These are phyloP conservation scores for Pseudoscleropodium purum DNA, from an alignment of 225 moss, liverwort and hornwort genomes.

Conservation along the genomic window DNA sequence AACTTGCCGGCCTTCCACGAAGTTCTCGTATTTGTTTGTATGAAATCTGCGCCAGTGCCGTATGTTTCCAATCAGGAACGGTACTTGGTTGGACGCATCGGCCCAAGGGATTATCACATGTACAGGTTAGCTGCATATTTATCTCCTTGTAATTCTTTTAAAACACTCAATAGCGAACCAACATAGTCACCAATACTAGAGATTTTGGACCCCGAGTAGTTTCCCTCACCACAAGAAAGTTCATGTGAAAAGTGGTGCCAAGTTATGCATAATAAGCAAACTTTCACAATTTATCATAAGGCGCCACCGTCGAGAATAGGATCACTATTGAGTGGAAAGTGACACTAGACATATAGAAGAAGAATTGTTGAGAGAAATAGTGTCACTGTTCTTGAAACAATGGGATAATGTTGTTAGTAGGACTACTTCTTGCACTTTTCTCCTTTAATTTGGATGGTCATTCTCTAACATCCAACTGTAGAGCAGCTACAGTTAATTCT, in stretches of 20 bases:
- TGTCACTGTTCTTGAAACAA: background rate
- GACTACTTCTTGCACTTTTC: too few relatives aligned
- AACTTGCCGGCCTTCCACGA: constrained; percentile 56
- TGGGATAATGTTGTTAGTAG: too few relatives aligned
- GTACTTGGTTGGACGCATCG: constrained; percentile 46
- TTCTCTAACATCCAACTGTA: background rate
- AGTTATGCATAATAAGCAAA: background rate
- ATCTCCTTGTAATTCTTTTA: background rate
- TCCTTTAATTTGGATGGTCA: background rate
- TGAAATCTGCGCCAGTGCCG: constrained; percentile 51
- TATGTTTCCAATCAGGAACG: constrained; percentile 43
- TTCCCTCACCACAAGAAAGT: background rate
- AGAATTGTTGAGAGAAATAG: background rate
- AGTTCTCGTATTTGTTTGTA: constrained; percentile 49
- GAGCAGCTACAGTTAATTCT: background rate
- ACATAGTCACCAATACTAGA: background rate
- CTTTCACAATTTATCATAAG: background rate
- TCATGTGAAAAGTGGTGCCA: background rate
- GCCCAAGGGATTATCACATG: constrained; percentile 42
- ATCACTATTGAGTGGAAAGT: background rate
- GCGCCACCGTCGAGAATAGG: background rate
- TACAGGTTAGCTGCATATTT: constrained; percentile 24
- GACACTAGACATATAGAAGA: background rate
- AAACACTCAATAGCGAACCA: background rate
- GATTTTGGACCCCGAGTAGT: background rate